Evolutionary conservation across 495 filamentous ascomycete genomes (phyloP).

Genomic region (Penicillium antarcticum): DNA sequence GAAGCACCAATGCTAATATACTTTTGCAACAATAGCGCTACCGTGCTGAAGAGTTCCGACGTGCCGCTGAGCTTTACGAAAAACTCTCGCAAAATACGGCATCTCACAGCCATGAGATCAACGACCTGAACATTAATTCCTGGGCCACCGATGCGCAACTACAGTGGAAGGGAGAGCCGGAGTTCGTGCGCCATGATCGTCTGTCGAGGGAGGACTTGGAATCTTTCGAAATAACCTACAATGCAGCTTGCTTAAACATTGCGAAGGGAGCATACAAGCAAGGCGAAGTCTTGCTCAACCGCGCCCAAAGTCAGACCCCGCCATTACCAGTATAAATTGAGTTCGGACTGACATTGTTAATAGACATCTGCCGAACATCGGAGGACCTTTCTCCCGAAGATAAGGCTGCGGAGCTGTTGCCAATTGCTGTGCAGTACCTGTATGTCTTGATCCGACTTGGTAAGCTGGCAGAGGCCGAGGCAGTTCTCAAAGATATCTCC

Average conservation of each 20-base stretch:
- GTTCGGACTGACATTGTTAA: conserved; percentile 5
- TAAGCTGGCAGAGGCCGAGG: conserved; percentile 69
- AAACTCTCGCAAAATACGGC: conserved; percentile 49
- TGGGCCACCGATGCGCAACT: conserved; percentile 79
- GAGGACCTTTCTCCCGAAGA: conserved; percentile 84
- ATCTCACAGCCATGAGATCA: conserved; percentile 63
- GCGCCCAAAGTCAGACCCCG: conserved; percentile 58
- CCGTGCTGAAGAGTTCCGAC: conserved; percentile 75
- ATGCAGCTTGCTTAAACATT: conserved; percentile 83
- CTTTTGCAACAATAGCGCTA: conserved; percentile 56
- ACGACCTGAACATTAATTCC: conserved; percentile 82
- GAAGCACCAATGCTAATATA: conserved; percentile 1
- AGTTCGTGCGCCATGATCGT: conserved; percentile 52
- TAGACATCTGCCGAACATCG: conserved; percentile 76
- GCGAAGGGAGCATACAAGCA: conserved; percentile 73
- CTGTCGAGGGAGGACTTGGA: conserved; percentile 74
- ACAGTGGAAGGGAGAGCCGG: conserved; percentile 69
- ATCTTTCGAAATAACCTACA: conserved; percentile 90
- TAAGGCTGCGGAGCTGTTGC: conserved; percentile 74
- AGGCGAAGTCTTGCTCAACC: conserved; percentile 74
- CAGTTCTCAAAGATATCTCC: conserved; percentile 60
- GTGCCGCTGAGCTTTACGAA: conserved; percentile 67
- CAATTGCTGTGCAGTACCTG: conserved; percentile 82
- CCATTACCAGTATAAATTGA: background rate
- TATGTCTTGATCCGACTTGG: conserved; percentile 73